Conservation (phyloP, 306 rosid genomes). For the Lagenaria siceraria region DNA sequence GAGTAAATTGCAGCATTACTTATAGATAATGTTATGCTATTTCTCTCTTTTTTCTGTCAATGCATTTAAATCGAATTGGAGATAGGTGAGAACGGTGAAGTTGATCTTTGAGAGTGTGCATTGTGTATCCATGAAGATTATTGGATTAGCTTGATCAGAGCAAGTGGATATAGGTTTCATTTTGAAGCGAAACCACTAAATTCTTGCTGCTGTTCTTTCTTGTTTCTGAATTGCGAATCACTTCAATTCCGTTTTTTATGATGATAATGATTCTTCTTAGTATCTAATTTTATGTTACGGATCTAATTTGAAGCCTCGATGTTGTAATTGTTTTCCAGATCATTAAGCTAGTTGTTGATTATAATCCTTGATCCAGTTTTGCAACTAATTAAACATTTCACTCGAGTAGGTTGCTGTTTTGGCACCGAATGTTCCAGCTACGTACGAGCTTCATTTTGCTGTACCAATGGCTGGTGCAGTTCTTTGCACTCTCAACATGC, state of each 20-base stretch:
- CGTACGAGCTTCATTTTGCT: conserved; percentile 75
- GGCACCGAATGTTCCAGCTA: conserved; percentile 64
- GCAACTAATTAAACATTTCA: background rate
- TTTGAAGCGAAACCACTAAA: background rate
- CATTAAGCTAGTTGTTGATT: background rate
- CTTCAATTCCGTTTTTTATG: background rate
- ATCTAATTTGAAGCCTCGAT: background rate
- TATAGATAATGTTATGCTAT: background rate
- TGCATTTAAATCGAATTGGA: background rate
- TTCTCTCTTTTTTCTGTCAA: background rate
- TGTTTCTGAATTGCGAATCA: background rate
- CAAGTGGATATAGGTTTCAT: background rate
- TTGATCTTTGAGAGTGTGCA: background rate
- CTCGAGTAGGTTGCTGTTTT: conserved; percentile 22
- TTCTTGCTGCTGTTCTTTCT: background rate
- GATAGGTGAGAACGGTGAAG: background rate
- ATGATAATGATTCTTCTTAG: background rate
- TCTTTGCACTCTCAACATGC: conserved; percentile 52
- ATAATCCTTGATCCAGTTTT: background rate
- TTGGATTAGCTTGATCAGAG: too few species aligned
- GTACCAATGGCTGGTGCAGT: conserved; percentile 60
- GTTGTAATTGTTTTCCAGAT: background rate
- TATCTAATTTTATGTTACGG: background rate
- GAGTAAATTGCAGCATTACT: background rate
- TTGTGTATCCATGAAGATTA: background rate